Evolutionary conservation across 306 rosid genomes (phyloP), one percentile per base, ranked within the genome.

Genomic region (Citrullus colocynthis): DNA sequence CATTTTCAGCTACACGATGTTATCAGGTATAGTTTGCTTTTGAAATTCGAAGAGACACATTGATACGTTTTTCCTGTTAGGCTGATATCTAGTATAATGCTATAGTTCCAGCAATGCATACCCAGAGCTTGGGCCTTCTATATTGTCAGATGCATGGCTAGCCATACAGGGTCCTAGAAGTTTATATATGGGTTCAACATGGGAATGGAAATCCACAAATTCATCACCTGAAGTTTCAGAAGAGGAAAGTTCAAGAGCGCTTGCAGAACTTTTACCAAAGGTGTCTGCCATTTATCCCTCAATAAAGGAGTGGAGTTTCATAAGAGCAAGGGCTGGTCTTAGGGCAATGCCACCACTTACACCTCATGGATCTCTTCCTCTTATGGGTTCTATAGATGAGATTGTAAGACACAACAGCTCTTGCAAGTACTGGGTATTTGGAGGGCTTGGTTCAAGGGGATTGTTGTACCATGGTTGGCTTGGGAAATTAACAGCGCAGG

Each of bases 331-430:
- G 80, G 97, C 96, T 73, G 98, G 97, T 77, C 92, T 95, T 15
- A 89, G 98, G 87, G 97, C 98, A 84, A 92, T 95, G 97, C 97
- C 98, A 2, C 98, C 97, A 39, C 90, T 92, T 79, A 87, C 91
- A 63, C 83, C 93, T 42, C 78, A 70, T 36, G 98, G 97, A 45
- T 92, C 98, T 14, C 96, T 90, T 80, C 97, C 97, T 48, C 92
- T 92, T 77, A 79, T 92, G 89, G 98, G 98, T 64, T 87, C 93
- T 77, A 82, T 92, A 57, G 77, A 95, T 80, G 92, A 87, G 79
- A 37, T 88, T 3, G 71, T 92, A 6, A 90, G 87, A 17, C 54
- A 70, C 28, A 84, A 77, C 64, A 61, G 41, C 55, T 79, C 73
- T 52, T 87, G 92, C 80, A 84, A 87, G 79, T 92, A 87, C 80